Evolutionary conservation across 2,329 filamentous ascomycete genomes (phyloP), one percentile per base, ranked within the genome.

Genomic region (Hymenoscyphus occultus): DNA sequence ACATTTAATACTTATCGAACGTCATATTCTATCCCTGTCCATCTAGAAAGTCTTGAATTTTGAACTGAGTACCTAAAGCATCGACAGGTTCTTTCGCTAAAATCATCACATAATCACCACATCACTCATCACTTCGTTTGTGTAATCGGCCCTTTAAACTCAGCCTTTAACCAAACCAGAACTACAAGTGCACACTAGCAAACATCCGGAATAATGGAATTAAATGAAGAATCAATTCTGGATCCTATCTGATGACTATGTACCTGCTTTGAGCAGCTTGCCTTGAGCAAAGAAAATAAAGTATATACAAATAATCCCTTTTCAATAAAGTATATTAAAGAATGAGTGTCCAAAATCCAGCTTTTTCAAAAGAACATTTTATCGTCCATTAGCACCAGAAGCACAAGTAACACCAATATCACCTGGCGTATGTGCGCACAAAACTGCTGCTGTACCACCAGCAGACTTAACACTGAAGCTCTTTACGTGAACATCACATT

Each of bases 401-500:
- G n/a, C 22, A 60, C 58, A 60, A 28, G 5, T 31, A 60, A 60
- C 19, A 39, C 58, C 39, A 19, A 60, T 28, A 48, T 60, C 39
- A 28, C 39, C 19, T 13, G 39, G 19, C 10, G 58, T 76, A 67
- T 78, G 76, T 0, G 73, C 73, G 65, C 76, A 78, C 32, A 76
- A 68, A 9, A 77, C 71, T 22, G 73, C 67, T 48, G 70, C 77
- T 66, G 72, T 72, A 65, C 73, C 78, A 54, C 70, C 73, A 4
- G 74, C 71, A 5, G 77, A 70, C 22, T 71, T 73, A 7, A 80
- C 78, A 2, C 65, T 72, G 70, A 76, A 79, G 2, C 65, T 67
- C 5, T 56, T 69, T 28, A 80, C 69, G 12, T 71, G 69, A 22
- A 80, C 70, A 60, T 73, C 76, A 64, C 79, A 81, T 2, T 74